Conservation (phyloP, 176 grass and related monocot species). For the Dactylis glomerata region DNA sequence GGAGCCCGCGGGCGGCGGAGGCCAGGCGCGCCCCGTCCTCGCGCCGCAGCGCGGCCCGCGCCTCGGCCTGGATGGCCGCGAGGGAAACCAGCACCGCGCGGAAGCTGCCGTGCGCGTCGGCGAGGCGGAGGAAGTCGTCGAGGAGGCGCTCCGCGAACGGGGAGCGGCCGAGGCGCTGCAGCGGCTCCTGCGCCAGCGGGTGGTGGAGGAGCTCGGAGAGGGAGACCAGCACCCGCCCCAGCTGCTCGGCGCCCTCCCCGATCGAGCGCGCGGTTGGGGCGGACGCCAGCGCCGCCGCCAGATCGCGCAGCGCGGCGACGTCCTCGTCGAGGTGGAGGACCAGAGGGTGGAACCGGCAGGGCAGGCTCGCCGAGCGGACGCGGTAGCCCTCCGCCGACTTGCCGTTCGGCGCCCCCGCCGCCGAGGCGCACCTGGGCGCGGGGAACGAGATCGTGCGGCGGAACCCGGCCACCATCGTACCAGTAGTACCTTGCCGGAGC, state of each 20-base stretch:
- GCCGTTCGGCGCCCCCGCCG: background rate
- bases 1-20: slow-evolving; percentile 41
- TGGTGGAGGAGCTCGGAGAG: slow-evolving; percentile 64
- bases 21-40: slow-evolving; percentile 39
- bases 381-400: slow-evolving; percentile 48
- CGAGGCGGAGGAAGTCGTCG: slow-evolving; percentile 56
- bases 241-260: slow-evolving; percentile 20
- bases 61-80: slow-evolving; percentile 39
- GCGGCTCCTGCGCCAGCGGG: slow-evolving; percentile 60
- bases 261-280: slow-evolving; percentile 18
- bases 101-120: slow-evolving; percentile 53
- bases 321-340: slow-evolving; percentile 61
- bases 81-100: slow-evolving; percentile 36
- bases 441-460: slow-evolving; percentile 72
- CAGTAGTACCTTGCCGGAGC: background rate
- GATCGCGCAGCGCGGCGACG: slow-evolving; percentile 41
- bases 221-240: slow-evolving; percentile 39
- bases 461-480: slow-evolving; percentile 44
- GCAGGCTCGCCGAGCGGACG: slow-evolving; percentile 62
- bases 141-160: slow-evolving; percentile 48
- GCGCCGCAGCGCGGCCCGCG: slow-evolving; percentile 45
- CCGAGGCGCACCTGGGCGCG: slow-evolving; percentile 18
- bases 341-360: slow-evolving; percentile 71
- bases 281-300: background rate
- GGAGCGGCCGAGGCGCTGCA: slow-evolving; percentile 29